Conservation (phyloP, 2,329 filamentous ascomycete genomes). For the Blastomyces percursus region DNA sequence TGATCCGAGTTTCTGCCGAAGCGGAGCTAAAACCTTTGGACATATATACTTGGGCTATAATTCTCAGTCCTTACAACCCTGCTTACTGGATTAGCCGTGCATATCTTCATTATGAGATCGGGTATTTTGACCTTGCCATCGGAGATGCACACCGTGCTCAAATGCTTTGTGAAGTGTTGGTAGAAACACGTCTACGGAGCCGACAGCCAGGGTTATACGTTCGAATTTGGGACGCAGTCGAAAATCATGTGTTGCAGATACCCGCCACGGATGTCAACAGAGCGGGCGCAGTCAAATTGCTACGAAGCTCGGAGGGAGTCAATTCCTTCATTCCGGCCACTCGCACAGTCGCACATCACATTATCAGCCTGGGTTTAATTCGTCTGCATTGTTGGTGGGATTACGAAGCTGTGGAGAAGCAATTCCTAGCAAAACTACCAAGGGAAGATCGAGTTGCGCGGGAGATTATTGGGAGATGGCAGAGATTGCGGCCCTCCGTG, state of each 20-base stretch:
- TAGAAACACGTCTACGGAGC: constrained; percentile 16
- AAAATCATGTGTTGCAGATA: constrained; percentile 22
- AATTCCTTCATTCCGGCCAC: constrained; percentile 23
- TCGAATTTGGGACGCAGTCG: constrained; percentile 24
- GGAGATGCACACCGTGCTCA: constrained; percentile 29
- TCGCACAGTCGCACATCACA: constrained; percentile 21
- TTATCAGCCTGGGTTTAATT: constrained; percentile 23
- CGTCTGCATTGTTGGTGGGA: constrained; percentile 25
- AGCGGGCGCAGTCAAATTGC: constrained; percentile 12
- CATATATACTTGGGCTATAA: constrained; percentile 29
- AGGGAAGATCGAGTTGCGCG: constrained; percentile 18
- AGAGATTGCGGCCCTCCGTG: constrained; percentile 8
- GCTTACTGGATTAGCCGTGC: constrained; percentile 29
- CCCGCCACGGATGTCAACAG: background rate
- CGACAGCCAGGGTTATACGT: constrained; percentile 21
- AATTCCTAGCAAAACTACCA: constrained; percentile 12
- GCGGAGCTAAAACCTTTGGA: constrained; percentile 20
- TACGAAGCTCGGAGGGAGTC: constrained; percentile 20
- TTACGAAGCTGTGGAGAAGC: constrained; percentile 16
- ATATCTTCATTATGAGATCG: constrained; percentile 26
- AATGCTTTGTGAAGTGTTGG: constrained; percentile 24
- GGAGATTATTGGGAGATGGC: constrained; percentile 16
- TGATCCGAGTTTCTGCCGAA: constrained; percentile 13
- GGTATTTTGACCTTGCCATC: constrained; percentile 27
- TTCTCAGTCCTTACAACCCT: constrained; percentile 28